Conservation (phyloP, 2,329 filamentous ascomycete species). For the Myriosclerotinia duriaeana region DNA sequence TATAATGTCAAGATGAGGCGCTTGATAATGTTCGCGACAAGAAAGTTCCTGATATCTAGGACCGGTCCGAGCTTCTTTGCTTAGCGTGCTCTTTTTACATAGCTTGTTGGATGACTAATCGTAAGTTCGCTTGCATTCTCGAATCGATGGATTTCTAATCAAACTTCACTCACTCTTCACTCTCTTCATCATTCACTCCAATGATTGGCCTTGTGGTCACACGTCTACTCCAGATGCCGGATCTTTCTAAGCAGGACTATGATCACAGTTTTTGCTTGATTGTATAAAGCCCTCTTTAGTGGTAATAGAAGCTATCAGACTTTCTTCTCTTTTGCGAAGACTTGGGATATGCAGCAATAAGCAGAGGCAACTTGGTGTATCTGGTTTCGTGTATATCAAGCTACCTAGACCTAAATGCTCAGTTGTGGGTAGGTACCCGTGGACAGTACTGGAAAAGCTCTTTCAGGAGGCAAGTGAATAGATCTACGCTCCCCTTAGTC, state of each 20-base stretch:
- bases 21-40: conserved; percentile 8
- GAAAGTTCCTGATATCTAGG: conserved; percentile 21
- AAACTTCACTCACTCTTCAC: conserved; percentile 1
- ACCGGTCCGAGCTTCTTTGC: conserved; percentile 15
- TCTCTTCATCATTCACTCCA: neutral
- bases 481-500: neutral
- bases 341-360: neutral
- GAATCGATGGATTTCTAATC: conserved; percentile 14
- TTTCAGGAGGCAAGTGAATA: neutral
- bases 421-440: neutral
- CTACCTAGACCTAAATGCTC: neutral
- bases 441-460: neutral
- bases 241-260: neutral
- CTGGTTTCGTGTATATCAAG: neutral
- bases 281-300: neutral
- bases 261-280: neutral
- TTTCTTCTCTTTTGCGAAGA: neutral
- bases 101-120: conserved; percentile 13
- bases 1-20: conserved; percentile 1
- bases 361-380: neutral
- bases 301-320: neutral
- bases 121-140: neutral
- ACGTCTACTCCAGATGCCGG: neutral
- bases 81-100: conserved; percentile 10
- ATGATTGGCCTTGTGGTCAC: neutral